These are phyloP conservation scores for Botrytis cinerea DNA, from an alignment of 2,329 filamentous ascomycete genomes.

Conservation along the genomic window DNA sequence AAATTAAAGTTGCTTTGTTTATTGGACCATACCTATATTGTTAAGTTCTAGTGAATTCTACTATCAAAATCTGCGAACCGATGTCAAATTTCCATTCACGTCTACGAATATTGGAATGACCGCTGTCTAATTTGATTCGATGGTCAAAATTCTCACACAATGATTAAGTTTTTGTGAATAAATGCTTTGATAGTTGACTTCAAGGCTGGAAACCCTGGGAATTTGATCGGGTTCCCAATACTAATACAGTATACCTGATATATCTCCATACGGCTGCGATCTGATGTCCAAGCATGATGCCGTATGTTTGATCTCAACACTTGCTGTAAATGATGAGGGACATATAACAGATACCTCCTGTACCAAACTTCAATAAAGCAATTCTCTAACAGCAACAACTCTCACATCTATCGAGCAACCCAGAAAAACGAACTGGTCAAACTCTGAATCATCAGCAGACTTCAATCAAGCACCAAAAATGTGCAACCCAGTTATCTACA, in stretches of 20 bases:
- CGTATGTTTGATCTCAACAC: neutral
- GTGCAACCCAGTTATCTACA: neutral
- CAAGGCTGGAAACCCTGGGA: neutral
- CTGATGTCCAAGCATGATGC: neutral
- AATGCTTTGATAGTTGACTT: neutral
- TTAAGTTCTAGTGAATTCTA: neutral
- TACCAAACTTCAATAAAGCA: neutral
- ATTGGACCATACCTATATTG: accelerated
- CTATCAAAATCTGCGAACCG: neutral
- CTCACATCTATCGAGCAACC: neutral
- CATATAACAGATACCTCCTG: neutral
- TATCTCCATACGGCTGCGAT: neutral
- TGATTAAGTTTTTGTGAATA: neutral
- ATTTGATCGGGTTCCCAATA: neutral
- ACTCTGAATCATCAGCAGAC: neutral
- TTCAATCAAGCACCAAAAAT: neutral
- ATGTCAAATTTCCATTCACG: neutral
- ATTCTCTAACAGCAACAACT: neutral
- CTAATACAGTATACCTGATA: neutral
- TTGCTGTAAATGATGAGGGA: neutral
- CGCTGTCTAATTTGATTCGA: neutral
- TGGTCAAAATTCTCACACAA: neutral
- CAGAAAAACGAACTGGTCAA: neutral
- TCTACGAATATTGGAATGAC: neutral
- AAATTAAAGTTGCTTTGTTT: neutral